Evolutionary conservation across 306 rosid species (phyloP), one percentile per base, ranked within the genome.

Genomic region (Cucumis hystrix): DNA sequence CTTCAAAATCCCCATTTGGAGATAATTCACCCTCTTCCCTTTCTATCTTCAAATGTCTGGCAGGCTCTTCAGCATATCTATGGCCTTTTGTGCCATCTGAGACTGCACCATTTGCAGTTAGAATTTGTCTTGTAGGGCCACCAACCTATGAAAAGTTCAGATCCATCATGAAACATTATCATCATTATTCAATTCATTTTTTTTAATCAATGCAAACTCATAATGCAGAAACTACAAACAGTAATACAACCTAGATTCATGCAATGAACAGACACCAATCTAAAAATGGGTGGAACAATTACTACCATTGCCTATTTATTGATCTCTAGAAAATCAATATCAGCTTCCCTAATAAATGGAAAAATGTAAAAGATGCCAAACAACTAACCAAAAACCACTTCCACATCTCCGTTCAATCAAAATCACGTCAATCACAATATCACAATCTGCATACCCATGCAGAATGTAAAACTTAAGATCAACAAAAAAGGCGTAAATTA

Each of bases 1-100:
- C 98, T 82, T 91, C 99, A 85, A 91, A 87, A 80, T 96, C 97
- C 82, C 98, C 99, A 77, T 87, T 96, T 64, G 99, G 99, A 84
- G 99, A 96, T 78, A 96, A 84, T 82, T 96, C 99, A 67, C 98
- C 98, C 89, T 96, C 99, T 86, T 96, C 99, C 86, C 98, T 87
- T 85, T 96, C 98, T 73, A 87, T 69, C 83, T 87, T 92, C 55
- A 91, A 88, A 79, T 82, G 91, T 77, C 81, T 90, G 78, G 61
- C 84, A 51, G 96, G 77, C 77, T 89, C 98, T 84, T 90, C 97
- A 74, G 78, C 88, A 78, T 78, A 85, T 45, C 86, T 84, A 39
- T 80, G 87, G 85, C 77, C 79, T 82, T 88, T 87, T 23, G 76
- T 40, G 60, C 82, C 89, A 71, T 89, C 97, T 43, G 88, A 21